Percentiles rank a stretch among this genome's conserved stretches.
Evolutionary conservation across 1,139 yeast species (phyloP).

Genomic region (Protomyces macrosporus): DNA sequence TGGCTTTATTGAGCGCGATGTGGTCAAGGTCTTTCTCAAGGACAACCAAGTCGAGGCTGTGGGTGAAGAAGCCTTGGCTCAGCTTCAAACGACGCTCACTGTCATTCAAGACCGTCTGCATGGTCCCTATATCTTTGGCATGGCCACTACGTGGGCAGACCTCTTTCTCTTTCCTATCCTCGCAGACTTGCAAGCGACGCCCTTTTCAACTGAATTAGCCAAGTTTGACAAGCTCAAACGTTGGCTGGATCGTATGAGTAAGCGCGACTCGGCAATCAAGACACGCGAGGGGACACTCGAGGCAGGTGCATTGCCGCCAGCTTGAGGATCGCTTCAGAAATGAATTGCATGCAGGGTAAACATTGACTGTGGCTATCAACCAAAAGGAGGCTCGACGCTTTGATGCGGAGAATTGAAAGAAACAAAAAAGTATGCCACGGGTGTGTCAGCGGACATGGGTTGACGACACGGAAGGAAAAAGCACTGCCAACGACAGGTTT

Average conservation of each 20-base stretch:
- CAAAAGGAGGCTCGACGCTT: too few species aligned
- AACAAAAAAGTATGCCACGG: too few species aligned
- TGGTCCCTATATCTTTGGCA: constrained; percentile 17
- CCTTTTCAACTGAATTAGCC: constrained; percentile 3
- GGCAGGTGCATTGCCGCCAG: constrained; percentile 8
- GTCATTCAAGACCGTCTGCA: constrained; percentile 1
- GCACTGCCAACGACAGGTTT: too few species aligned
- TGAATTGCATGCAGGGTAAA: too few species aligned
- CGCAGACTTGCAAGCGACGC: constrained; percentile 22
- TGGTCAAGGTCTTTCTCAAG: constrained; percentile 11
- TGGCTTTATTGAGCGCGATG: constrained; percentile 9
- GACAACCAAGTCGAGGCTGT: background rate
- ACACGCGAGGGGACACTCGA: constrained; percentile 14
- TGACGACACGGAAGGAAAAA: too few species aligned
- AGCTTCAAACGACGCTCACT: background rate
- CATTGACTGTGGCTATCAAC: too few species aligned
- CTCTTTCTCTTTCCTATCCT: constrained; percentile 14
- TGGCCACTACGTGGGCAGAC: constrained; percentile 21
- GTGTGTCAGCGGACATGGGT: too few species aligned
- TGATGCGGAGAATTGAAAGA: too few species aligned
- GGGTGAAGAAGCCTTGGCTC: background rate
- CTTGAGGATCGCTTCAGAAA: too few species aligned
- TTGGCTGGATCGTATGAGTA: constrained; percentile 12
- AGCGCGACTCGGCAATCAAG: constrained; percentile 8
- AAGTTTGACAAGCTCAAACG: background rate